Percentiles rank a stretch among this genome's conserved stretches.
These are phyloP conservation scores for Populus hybrid DNA, from an alignment of 441 rosid species.

Conservation along the genomic window DNA sequence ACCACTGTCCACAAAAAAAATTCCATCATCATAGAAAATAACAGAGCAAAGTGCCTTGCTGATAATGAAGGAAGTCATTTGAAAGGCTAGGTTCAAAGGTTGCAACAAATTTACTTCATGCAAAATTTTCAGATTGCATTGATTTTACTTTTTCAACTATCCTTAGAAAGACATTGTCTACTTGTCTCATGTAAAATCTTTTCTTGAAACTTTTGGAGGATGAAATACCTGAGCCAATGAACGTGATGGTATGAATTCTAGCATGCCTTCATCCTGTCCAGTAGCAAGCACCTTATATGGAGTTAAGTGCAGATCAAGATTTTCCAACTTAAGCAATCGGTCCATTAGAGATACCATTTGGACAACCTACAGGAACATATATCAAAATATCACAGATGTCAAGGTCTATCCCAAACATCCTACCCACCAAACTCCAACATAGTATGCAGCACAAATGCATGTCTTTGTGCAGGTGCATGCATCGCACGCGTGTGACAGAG, in stretches of 20 bases:
- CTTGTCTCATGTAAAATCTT: neutral
- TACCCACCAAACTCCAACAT: neutral
- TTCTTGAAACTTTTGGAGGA: neutral
- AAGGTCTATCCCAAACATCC: neutral
- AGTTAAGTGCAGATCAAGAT: conserved; percentile 89
- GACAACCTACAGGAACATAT: conserved; percentile 61
- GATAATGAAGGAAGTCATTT: conserved; percentile 1
- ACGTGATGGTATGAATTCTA: conserved; percentile 93
- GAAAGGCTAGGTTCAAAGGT: neutral
- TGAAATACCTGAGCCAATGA: conserved; percentile 81
- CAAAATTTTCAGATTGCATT: neutral
- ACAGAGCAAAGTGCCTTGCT: neutral
- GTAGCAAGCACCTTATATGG: conserved; percentile 97
- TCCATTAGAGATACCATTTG: conserved; percentile 99
- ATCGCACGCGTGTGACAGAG: neutral
- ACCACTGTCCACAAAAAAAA: neutral
- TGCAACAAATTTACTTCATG: conserved; percentile 4
- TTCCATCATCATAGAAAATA: neutral
- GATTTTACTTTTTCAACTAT: neutral
- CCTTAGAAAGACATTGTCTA: neutral
- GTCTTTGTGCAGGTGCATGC: too few relatives aligned
- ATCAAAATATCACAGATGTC: conserved; percentile 16
- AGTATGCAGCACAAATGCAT: neutral
- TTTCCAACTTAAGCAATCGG: conserved; percentile 91
- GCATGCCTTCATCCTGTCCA: conserved; percentile 98